A percentile compares a stretch with the other conserved stretches of the same genome.
Evolutionary conservation across 176 grass and related monocot species (phyloP).

Genomic region (Carex myosuroides): DNA sequence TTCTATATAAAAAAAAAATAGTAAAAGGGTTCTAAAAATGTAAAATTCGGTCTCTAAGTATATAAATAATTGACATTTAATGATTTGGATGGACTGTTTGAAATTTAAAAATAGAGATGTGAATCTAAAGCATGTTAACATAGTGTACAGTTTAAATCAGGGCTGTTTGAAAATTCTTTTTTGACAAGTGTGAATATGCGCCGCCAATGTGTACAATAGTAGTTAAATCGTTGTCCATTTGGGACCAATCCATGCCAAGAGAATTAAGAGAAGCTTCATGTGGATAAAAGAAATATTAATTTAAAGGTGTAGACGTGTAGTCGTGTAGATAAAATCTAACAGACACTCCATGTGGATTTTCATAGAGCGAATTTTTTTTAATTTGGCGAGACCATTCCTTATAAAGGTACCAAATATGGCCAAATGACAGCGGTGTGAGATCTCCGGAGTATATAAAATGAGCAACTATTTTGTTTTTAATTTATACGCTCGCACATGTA

Average conservation of each 20-base stretch:
- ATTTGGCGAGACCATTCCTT: not conserved
- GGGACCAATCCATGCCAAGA: not conserved
- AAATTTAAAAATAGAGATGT: too few relatives aligned
- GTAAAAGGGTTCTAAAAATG: too few relatives aligned
- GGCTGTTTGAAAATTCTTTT: not conserved
- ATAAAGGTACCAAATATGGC: not conserved
- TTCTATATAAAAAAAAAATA: too few relatives aligned
- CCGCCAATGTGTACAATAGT: not conserved
- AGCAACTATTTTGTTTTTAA: not conserved
- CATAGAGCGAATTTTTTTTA: not conserved
- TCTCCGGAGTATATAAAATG: not conserved
- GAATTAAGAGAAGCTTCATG: not conserved
- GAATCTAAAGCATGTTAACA: too few relatives aligned
- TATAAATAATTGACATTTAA: too few relatives aligned
- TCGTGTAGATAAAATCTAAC: not conserved
- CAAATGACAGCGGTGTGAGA: not conserved
- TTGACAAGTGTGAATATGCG: not conserved
- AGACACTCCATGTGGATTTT: not conserved
- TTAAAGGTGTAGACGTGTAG: not conserved
- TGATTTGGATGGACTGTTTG: too few relatives aligned
- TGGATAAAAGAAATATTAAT: not conserved
- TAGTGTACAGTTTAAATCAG: not conserved
- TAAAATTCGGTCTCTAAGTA: too few relatives aligned
- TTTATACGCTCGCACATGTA: not conserved
- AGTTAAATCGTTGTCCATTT: not conserved